Base-by-base conservation (phyloP, 179 eudicot species). In the Silene vulgaris region DNA sequence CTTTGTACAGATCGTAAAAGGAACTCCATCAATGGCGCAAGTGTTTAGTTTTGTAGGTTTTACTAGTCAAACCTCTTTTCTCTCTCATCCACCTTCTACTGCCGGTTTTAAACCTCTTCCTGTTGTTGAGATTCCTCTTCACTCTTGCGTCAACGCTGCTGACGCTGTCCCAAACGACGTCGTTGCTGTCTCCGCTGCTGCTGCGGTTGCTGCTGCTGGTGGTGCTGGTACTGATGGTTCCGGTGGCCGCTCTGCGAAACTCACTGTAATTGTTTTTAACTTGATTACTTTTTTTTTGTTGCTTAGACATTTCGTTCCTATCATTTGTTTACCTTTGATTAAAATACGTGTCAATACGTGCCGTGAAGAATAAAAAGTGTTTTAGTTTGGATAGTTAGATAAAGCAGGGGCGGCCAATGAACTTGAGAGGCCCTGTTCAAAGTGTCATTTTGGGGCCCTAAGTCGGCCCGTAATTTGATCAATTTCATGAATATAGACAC, bases 1-100 rank as follows among this genome's bases (percentile, higher is more conserved):
- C 88, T 92, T 93, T 56, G 80, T 86, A 14, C 98, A 93, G 88
- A 86, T 93, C 80, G 73, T 91, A 8, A 77, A 86, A n/a, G 94
- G 91, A 0, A 86, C 97, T 21, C 96, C 96, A 13, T 87, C 92
- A 21, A 17, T 86, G 17, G 71, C 81, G 35, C 89, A 90, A 74
- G 80, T 90, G 5, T 87, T 89, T 64, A 87, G 87, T 45, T 88
- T 23, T 77, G 77, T 89, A 61, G 92, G 94, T 20, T 72, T 88
- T 19, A 78, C 75, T 26, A 78, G 76, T 26, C 85, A 72, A 4
- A 65, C 76, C 3, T 74, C 88, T 1, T 77, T 87, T 67, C 82
- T 84, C 43, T 82, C 90, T 43, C 69, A 87, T 43, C 68, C 90
- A 11, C 66, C 79, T 59, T 21, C 86, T 30, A 71, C 87, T n/a